Evolutionary conservation across 805 yeast genomes (phyloP).

Genomic region (Candida berthetii): DNA sequence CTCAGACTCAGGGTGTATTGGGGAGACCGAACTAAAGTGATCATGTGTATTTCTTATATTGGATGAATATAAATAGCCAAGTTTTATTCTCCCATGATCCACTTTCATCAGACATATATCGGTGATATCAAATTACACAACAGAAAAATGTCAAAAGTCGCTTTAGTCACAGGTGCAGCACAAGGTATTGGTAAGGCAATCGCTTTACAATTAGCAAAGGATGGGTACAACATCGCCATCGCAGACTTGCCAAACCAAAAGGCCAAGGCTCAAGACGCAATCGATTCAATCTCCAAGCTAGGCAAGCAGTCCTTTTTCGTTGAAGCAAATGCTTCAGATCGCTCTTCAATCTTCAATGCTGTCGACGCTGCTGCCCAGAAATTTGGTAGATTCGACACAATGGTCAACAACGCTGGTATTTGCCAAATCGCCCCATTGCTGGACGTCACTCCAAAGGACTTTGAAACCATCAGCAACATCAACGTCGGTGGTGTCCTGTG

Average conservation of each 20-base stretch:
- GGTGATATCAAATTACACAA: no score
- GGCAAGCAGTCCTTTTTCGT: conserved; percentile 18
- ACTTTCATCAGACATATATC: no score
- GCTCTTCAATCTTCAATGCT: conserved; percentile 18
- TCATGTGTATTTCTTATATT: no score
- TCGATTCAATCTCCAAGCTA: conserved; percentile 13
- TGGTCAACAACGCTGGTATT: conserved; percentile 32
- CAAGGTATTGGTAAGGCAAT: conserved; percentile 88
- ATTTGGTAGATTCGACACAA: conserved; percentile 27
- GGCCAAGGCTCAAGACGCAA: conserved; percentile 15
- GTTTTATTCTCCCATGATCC: no score
- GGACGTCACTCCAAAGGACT: conserved; percentile 22
- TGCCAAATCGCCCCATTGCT: conserved; percentile 20
- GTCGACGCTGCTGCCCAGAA: conserved; percentile 21
- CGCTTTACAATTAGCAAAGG: conserved; percentile 68
- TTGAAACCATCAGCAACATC: conserved; percentile 16
- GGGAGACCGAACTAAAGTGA: no score
- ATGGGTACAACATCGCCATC: conserved; percentile 45
- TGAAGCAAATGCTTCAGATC: conserved; percentile 19
- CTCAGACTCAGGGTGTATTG: no score
- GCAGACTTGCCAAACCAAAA: conserved; percentile 20
- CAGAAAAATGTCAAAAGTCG: conserved; percentile 26
- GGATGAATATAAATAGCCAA: no score
- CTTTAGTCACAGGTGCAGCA: conserved; percentile 85
- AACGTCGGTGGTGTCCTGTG: conserved; percentile 27